phyloP scores from a whole-genome alignment of 2,329 filamentous ascomycete species.

The Diaporthe nobilis region DNA sequence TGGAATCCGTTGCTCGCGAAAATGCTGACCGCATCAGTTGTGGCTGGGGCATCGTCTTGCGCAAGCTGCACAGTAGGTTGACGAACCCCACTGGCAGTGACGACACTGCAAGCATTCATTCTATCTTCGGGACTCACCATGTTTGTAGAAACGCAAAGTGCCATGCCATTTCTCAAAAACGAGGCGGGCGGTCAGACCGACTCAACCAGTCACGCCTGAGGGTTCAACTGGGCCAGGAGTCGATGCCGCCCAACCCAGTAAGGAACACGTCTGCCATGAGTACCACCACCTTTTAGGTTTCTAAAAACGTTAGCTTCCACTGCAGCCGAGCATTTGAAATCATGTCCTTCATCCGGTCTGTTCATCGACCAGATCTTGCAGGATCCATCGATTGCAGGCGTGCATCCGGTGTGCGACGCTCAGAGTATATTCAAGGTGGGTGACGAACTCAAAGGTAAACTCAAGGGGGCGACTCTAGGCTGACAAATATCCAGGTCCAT shows the following conservation, averaged over 20 bases:
- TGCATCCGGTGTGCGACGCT: not conserved
- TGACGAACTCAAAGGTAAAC: fast-evolving
- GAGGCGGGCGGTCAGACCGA: not conserved
- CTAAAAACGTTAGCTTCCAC: not conserved
- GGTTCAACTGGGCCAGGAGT: not conserved
- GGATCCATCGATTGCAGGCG: not conserved
- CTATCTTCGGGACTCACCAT: not conserved
- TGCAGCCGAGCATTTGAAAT: not conserved
- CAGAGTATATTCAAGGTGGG: constrained; percentile 17
- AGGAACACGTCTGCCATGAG: not conserved
- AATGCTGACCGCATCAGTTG: not conserved
- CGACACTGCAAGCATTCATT: too few species aligned
- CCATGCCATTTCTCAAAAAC: constrained; percentile 11
- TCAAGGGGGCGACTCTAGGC: not conserved
- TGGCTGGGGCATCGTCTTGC: not conserved
- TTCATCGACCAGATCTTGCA: constrained; percentile 22
- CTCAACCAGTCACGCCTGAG: not conserved
- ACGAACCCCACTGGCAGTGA: not conserved
- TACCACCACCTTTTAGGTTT: too few species aligned
- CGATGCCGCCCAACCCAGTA: not conserved
- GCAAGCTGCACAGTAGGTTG: constrained; percentile 16
- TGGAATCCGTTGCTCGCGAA: too few species aligned
- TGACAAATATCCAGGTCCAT: not conserved
- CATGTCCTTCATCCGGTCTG: not conserved
- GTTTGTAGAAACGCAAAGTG: constrained; percentile 5